Percentiles rank a stretch among this genome's conserved stretches.
These are phyloP conservation scores for Sistotremastrum niveocremeum DNA, from an alignment of 768 basidiomycete species.

Conservation along the genomic window DNA sequence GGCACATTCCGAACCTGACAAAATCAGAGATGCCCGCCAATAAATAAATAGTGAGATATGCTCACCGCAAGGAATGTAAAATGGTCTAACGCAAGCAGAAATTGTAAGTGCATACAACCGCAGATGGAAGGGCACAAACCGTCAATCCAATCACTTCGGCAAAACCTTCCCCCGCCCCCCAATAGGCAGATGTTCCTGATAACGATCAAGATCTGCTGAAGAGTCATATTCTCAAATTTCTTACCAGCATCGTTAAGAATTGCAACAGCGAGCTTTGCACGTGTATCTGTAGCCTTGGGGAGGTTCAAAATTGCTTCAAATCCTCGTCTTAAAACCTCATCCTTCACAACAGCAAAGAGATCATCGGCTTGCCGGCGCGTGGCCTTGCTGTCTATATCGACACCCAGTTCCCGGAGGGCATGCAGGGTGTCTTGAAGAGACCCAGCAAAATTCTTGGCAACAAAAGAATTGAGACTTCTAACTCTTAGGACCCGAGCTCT, in stretches of 20 bases:
- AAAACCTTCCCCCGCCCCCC: constrained; percentile 45
- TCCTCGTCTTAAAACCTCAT: constrained; percentile 55
- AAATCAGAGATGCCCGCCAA: not conserved
- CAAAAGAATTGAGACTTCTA: constrained; percentile 51
- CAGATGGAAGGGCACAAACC: constrained; percentile 22
- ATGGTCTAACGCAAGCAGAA: constrained; percentile 32
- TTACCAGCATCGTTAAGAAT: constrained; percentile 57
- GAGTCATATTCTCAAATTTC: constrained; percentile 3
- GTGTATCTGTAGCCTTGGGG: constrained; percentile 44
- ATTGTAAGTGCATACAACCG: not conserved
- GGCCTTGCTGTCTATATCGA: constrained; percentile 43
- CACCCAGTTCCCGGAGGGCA: constrained; percentile 47
- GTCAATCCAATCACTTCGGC: constrained; percentile 53
- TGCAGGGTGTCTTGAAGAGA: constrained; percentile 45
- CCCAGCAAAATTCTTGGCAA: constrained; percentile 39
- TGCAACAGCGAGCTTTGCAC: constrained; percentile 48
- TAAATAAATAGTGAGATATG: not conserved
- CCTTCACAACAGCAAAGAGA: constrained; percentile 61
- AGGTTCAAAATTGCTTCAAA: constrained; percentile 54
- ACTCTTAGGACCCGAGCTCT: constrained; percentile 42
- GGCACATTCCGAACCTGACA: constrained; percentile 48
- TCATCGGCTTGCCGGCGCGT: constrained; percentile 39
- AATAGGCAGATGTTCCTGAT: constrained; percentile 55
- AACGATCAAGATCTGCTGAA: not conserved
- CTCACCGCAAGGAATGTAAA: constrained; percentile 46